These are phyloP conservation scores for Vigna reflexopilosa DNA, from an alignment of 306 rosid species.

Conservation along the genomic window DNA sequence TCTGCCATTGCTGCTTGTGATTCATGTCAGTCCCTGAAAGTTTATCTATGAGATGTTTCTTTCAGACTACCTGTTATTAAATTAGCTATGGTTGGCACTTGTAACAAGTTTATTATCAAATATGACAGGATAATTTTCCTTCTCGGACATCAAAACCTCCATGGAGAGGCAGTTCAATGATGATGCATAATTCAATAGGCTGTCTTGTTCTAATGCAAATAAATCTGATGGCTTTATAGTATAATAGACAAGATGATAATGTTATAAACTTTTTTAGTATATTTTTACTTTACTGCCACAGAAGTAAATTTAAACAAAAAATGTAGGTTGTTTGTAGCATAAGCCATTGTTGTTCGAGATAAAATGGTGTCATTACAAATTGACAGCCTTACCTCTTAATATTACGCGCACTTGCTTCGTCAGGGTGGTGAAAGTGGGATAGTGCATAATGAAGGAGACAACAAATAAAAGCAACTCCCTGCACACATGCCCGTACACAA, in stretches of 20 bases:
- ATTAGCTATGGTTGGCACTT: background rate
- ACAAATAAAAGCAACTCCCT: conserved; percentile 87
- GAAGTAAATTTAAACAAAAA: conserved; percentile 30
- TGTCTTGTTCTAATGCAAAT: conserved; percentile 21
- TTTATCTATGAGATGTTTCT: background rate
- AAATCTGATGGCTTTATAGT: background rate
- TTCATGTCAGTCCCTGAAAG: background rate
- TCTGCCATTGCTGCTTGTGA: background rate
- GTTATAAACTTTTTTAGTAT: conserved; percentile 13
- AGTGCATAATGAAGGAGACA: conserved; percentile 69
- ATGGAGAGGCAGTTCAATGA: conserved; percentile 31
- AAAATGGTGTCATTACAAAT: conserved; percentile 37
- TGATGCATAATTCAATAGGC: conserved; percentile 17
- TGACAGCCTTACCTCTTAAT: conserved; percentile 68
- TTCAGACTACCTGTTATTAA: background rate
- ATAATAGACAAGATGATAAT: background rate
- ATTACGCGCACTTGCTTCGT: conserved; percentile 65
- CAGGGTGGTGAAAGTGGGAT: conserved; percentile 67
- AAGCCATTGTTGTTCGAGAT: conserved; percentile 28
- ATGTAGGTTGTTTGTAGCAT: background rate
- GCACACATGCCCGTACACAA: conserved; percentile 33
- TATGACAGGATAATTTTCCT: background rate
- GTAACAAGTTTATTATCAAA: background rate
- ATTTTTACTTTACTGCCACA: background rate
- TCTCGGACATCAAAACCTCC: conserved; percentile 8